Percentiles rank a stretch among this genome's conserved stretches.
These are phyloP conservation scores for Phlebopus sp. DNA, from an alignment of 1,284 basidiomycete genomes.

Conservation along the genomic window DNA sequence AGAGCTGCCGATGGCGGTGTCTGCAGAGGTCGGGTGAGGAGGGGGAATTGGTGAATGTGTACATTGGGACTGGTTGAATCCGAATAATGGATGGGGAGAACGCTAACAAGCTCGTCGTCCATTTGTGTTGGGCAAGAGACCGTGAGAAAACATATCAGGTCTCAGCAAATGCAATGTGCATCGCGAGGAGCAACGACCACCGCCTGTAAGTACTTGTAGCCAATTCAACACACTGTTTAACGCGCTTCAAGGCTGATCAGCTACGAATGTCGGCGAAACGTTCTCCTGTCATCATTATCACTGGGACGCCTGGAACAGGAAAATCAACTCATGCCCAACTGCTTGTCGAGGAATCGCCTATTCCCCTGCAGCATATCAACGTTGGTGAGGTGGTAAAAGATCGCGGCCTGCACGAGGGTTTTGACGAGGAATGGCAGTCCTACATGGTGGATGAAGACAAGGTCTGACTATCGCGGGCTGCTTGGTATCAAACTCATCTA, in stretches of 20 bases:
- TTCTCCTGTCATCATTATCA: constrained; percentile 87
- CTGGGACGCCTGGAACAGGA: constrained; percentile 84
- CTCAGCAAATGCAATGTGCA: no score
- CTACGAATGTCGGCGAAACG: constrained; percentile 7
- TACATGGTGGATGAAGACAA: constrained; percentile 96
- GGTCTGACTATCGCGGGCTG: constrained; percentile 40
- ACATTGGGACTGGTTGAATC: constrained; percentile 58
- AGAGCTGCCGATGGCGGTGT: constrained; percentile 66
- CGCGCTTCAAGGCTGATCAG: no score
- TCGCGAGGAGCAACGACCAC: no score
- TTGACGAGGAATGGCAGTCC: constrained; percentile 92
- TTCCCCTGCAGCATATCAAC: constrained; percentile 81
- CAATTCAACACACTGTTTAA: no score
- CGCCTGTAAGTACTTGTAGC: no score
- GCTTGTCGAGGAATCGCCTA: constrained; percentile 63
- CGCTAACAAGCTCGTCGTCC: constrained; percentile 57
- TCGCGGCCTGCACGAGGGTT: constrained; percentile 79
- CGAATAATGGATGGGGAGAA: constrained; percentile 70
- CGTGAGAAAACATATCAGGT: not conserved
- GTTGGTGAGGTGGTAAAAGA: constrained; percentile 89
- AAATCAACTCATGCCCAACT: constrained; percentile 91
- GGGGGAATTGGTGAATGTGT: constrained; percentile 76
- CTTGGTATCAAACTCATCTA: constrained; percentile 7
- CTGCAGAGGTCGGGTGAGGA: constrained; percentile 68
- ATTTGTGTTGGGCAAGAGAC: constrained; percentile 13